Percentiles rank a stretch among this genome's conserved stretches.
phyloP scores from a whole-genome alignment of 202 grass and related monocot genomes.

The Schoenoplectus tabernaemontani region DNA sequence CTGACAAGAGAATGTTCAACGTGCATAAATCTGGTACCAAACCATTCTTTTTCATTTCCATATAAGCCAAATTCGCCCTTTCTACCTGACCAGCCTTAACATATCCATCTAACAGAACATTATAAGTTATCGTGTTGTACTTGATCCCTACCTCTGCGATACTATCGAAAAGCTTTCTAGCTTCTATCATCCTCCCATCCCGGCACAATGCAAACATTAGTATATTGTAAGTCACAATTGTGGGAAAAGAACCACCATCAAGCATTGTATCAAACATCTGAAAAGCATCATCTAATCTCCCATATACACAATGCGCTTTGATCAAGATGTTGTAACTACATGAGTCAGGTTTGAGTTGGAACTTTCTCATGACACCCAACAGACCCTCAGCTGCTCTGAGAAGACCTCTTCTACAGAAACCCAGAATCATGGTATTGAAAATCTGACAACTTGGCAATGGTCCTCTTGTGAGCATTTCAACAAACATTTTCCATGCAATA shows the following conservation, averaged over 20 bases:
- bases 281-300: conserved; percentile 44
- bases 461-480: conserved; percentile 51
- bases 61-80: conserved; percentile 39
- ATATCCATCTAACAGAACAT: conserved; percentile 80
- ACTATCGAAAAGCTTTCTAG: conserved; percentile 48
- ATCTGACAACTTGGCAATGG: conserved; percentile 41
- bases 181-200: conserved; percentile 57
- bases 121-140: conserved; percentile 66
- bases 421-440: conserved; percentile 74
- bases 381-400: conserved; percentile 26
- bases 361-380: conserved; percentile 51
- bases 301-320: conserved; percentile 53
- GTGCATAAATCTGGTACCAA: conserved; percentile 59
- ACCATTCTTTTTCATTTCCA: conserved; percentile 56
- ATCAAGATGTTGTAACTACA: conserved; percentile 85
- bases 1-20: conserved; percentile 70
- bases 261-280: conserved; percentile 56
- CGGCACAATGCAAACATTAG: conserved; percentile 45
- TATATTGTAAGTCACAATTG: conserved; percentile 70
- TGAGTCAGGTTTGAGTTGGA: conserved; percentile 30
- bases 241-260: conserved; percentile 23
- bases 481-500: conserved; percentile 73
- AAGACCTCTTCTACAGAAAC: conserved; percentile 53
- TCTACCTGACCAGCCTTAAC: conserved; percentile 57
- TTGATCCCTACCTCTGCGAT: conserved; percentile 43